These are phyloP conservation scores for Clarireedia homoeocarpa DNA, from an alignment of 2,329 filamentous ascomycete species.

Conservation along the genomic window DNA sequence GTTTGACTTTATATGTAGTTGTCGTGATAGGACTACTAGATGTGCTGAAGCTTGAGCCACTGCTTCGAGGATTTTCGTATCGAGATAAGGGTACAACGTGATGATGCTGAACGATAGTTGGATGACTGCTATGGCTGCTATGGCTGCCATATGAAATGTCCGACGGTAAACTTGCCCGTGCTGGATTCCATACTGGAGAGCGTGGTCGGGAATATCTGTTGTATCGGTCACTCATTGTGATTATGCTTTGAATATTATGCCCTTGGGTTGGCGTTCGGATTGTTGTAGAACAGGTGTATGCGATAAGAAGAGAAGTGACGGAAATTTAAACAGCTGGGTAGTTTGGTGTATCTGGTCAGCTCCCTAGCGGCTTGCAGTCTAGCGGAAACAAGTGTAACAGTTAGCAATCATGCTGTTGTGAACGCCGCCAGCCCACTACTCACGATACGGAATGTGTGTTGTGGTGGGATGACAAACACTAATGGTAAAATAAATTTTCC, in stretches of 20 bases:
- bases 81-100: constrained; percentile 41
- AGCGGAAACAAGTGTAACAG: not conserved
- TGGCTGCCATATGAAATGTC: constrained; percentile 28
- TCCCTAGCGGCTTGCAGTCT: not conserved
- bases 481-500: not conserved
- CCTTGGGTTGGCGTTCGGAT: not conserved
- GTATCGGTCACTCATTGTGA: constrained; percentile 39
- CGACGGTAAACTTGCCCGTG: constrained; percentile 46
- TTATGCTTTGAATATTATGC: not conserved
- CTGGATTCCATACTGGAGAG: constrained; percentile 41
- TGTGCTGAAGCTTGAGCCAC: constrained; percentile 25
- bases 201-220: constrained; percentile 36
- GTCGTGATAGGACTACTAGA: constrained; percentile 36
- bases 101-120: constrained; percentile 34
- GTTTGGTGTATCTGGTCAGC: not conserved
- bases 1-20: constrained; percentile 49
- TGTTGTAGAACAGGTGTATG: not conserved
- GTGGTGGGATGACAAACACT: not conserved
- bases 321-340: not conserved
- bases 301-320: not conserved
- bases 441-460: not conserved
- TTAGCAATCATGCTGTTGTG: constrained; percentile 2
- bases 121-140: not conserved
- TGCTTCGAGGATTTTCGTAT: constrained; percentile 31
- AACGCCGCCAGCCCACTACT: not conserved